phyloP scores from a whole-genome alignment of 1,284 basidiomycete species.

The Taiwanofungus camphoratus region DNA sequence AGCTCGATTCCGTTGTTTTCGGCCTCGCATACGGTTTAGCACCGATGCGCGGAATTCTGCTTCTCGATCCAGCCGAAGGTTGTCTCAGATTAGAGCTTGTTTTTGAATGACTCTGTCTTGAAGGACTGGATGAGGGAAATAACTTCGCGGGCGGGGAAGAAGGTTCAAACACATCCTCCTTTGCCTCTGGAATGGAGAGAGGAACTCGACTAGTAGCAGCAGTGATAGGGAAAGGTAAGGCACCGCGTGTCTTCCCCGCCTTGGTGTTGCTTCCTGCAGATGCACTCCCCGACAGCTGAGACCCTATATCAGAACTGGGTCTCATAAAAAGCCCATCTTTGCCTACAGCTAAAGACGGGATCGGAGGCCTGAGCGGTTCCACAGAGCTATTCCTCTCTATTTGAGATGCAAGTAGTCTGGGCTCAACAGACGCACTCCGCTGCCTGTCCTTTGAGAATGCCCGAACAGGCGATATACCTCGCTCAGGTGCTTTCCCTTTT shows the following conservation, averaged over 20 bases:
- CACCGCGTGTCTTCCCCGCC: background rate
- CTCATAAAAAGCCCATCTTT: background rate
- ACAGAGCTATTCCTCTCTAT: constrained; percentile 26
- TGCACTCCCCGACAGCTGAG: background rate
- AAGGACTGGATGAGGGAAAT: constrained; percentile 1
- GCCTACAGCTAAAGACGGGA: background rate
- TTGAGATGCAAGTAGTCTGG: constrained; percentile 22
- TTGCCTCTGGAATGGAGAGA: constrained; percentile 23
- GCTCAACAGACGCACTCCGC: constrained; percentile 33
- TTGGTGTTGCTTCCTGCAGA: background rate
- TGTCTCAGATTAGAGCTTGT: constrained; percentile 46
- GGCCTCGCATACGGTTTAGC: constrained; percentile 54
- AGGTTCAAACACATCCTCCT: constrained; percentile 17
- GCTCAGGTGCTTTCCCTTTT: constrained; percentile 15
- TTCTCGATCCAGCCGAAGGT: constrained; percentile 38
- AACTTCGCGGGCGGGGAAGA: background rate
- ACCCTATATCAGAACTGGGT: background rate
- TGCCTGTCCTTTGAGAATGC: constrained; percentile 14
- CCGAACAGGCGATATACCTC: constrained; percentile 15
- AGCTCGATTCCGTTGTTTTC: constrained; percentile 8
- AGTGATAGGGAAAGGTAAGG: constrained; percentile 21
- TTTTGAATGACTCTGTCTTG: constrained; percentile 14
- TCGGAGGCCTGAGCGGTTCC: constrained; percentile 14
- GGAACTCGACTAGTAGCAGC: constrained; percentile 11
- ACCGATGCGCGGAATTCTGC: constrained; percentile 65